phyloP scores from a whole-genome alignment of 1,284 basidiomycete species.

The Tausonia pullulans region DNA sequence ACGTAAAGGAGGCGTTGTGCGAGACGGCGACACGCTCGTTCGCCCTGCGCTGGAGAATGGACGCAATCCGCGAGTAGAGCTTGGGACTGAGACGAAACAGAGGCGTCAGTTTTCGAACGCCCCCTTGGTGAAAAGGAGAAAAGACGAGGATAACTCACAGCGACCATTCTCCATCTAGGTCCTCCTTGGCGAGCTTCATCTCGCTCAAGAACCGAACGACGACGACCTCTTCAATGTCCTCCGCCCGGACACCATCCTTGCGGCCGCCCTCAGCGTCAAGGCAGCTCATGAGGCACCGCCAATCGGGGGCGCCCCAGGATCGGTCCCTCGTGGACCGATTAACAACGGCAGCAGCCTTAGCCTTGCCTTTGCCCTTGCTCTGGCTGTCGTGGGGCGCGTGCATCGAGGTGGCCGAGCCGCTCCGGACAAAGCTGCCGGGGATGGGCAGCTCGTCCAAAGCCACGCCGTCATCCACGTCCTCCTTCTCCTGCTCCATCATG shows the following conservation, averaged over 20 bases:
- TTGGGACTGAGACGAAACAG: background rate
- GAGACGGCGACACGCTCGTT: background rate
- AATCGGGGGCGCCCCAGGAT: slow-evolving; percentile 12
- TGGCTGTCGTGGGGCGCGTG: background rate
- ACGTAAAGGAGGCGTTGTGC: background rate
- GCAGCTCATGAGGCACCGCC: slow-evolving; percentile 12
- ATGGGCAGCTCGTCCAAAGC: background rate
- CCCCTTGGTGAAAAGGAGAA: background rate
- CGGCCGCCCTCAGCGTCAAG: slow-evolving; percentile 2
- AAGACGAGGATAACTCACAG: background rate
- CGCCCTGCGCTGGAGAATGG: slow-evolving; percentile 3
- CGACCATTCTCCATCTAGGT: slow-evolving; percentile 11
- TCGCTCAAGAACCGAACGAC: background rate
- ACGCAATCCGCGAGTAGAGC: slow-evolving; percentile 2
- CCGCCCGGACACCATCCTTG: background rate
- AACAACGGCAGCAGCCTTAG: background rate
- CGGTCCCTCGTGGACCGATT: background rate
- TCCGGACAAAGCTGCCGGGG: slow-evolving; percentile 7
- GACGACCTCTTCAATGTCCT: background rate
- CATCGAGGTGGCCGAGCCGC: background rate
- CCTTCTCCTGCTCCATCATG: background rate
- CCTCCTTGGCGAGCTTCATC: background rate
- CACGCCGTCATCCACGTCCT: background rate
- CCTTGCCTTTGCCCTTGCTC: background rate
- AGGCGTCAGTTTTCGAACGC: no score